These are phyloP conservation scores for Cordyceps cicadae DNA, from an alignment of 2,329 filamentous ascomycete species.

Conservation along the genomic window DNA sequence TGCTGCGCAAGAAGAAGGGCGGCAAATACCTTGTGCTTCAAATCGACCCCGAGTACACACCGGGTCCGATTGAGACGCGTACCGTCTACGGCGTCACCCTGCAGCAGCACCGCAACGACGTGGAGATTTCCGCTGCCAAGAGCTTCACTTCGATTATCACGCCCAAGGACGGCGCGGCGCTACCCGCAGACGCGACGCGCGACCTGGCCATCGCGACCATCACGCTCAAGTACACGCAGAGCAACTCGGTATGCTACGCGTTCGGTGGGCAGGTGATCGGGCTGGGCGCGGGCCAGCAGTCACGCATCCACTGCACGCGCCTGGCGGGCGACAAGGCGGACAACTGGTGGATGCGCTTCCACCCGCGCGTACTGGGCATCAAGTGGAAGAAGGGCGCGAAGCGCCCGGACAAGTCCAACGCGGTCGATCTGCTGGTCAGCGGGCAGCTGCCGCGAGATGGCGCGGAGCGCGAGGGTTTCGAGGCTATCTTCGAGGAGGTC, in stretches of 20 bases:
- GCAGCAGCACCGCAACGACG: constrained; percentile 86
- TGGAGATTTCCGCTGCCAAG: constrained; percentile 65
- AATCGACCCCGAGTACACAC: constrained; percentile 82
- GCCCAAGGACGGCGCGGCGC: constrained; percentile 64
- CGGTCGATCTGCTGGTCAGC: constrained; percentile 89
- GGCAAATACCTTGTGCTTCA: constrained; percentile 94
- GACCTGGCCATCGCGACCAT: constrained; percentile 95
- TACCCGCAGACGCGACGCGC: constrained; percentile 74
- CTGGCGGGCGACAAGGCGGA: constrained; percentile 97
- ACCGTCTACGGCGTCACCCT: constrained; percentile 87
- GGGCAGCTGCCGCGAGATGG: constrained; percentile 79
- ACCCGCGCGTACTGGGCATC: constrained; percentile 76
- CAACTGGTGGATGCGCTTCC: constrained; percentile 99
- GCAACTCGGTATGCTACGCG: constrained; percentile 97
- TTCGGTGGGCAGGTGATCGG: constrained; percentile 89
- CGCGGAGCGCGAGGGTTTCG: constrained; percentile 77
- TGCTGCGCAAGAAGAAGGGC: constrained; percentile 96
- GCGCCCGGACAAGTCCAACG: constrained; percentile 95
- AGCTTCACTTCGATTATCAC: constrained; percentile 76
- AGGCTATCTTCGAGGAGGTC: constrained; percentile 83
- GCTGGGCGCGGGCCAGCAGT: constrained; percentile 93
- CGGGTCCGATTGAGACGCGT: constrained; percentile 71
- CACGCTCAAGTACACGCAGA: constrained; percentile 96
- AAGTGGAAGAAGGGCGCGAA: constrained; percentile 98
- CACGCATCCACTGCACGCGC: constrained; percentile 95